A percentile compares a stretch with the other conserved stretches of the same genome.
Evolutionary conservation across 257 asterid genomes (phyloP).

Genomic region (Thymus mandschuricus): DNA sequence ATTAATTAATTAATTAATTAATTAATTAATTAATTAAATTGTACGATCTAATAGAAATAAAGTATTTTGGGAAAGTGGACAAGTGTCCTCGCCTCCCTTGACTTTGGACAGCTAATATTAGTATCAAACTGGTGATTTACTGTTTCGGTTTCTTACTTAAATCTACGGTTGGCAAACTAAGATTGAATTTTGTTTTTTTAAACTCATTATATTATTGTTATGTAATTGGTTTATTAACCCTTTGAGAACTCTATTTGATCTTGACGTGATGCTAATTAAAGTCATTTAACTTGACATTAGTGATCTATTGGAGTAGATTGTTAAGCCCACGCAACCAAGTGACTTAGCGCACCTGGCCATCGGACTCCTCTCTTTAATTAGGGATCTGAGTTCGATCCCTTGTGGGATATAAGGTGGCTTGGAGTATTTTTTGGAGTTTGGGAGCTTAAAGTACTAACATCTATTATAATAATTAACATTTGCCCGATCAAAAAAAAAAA

Average conservation of each 20-base stretch:
- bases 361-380: too few species aligned
- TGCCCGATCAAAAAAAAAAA: too few species aligned
- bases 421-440: too few species aligned
- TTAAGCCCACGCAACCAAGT: too few species aligned
- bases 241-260: neutral
- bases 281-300: too few species aligned
- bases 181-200: constrained; percentile 20
- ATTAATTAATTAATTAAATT: constrained; percentile 27
- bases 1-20: neutral
- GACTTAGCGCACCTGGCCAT: too few species aligned
- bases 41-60: constrained; percentile 38
- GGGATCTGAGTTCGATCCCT: too few species aligned
- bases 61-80: constrained; percentile 39
- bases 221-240: constrained; percentile 8
- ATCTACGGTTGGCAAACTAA: constrained; percentile 63
- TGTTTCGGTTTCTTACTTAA: constrained; percentile 23
- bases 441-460: too few species aligned
- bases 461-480: too few species aligned
- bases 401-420: too few species aligned
- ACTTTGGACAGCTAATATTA: constrained; percentile 45
- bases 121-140: constrained; percentile 37
- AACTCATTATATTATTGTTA: neutral
- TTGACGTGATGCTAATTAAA: neutral
- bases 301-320: too few species aligned
- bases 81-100: constrained; percentile 57